Evolutionary conservation across 805 yeast genomes (phyloP).

Genomic region (Metschnikowia gelsemii): DNA sequence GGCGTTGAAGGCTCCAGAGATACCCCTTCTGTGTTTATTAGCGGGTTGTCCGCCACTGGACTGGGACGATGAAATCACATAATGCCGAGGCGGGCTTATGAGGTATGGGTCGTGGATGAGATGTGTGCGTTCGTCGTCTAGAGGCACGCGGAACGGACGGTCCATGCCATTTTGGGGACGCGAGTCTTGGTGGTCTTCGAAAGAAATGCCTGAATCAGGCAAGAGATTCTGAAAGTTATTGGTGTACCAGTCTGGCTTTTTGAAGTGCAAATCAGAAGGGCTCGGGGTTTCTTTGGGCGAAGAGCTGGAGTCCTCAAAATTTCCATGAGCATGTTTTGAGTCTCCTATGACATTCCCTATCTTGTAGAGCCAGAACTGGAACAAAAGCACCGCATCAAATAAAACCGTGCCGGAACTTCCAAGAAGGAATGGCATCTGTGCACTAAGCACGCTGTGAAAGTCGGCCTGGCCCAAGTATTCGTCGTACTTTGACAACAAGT

Average conservation of each 20-base stretch:
- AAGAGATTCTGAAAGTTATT: conserved; percentile 15
- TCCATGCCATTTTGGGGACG: not conserved
- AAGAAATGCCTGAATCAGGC: conserved; percentile 1
- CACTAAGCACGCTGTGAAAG: conserved; percentile 18
- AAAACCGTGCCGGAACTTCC: conserved; percentile 27
- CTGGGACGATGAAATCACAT: conserved; percentile 17
- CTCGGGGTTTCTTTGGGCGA: not conserved
- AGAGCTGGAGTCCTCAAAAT: not conserved
- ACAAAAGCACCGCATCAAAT: conserved; percentile 32
- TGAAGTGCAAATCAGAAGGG: conserved; percentile 24
- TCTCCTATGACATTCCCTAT: not conserved
- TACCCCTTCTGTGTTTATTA: conserved; percentile 10
- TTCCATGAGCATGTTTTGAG: not conserved
- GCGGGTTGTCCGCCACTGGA: not conserved
- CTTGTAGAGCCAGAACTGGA: conserved; percentile 33
- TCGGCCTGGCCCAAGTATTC: conserved; percentile 15
- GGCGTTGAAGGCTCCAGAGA: conserved; percentile 23
- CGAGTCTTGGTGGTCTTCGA: conserved; percentile 3
- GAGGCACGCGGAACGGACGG: conserved; percentile 1
- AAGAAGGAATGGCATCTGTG: conserved; percentile 22
- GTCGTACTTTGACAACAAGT: conserved; percentile 21
- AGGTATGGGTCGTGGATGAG: conserved; percentile 15
- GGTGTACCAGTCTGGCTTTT: conserved; percentile 42
- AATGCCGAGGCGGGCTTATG: conserved; percentile 20
- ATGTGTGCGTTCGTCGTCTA: conserved; percentile 13